A percentile compares a stretch with the other conserved stretches of the same genome.
Conservation (phyloP, 1,284 basidiomycete genomes). For the Heterobasidion irregulare region DNA sequence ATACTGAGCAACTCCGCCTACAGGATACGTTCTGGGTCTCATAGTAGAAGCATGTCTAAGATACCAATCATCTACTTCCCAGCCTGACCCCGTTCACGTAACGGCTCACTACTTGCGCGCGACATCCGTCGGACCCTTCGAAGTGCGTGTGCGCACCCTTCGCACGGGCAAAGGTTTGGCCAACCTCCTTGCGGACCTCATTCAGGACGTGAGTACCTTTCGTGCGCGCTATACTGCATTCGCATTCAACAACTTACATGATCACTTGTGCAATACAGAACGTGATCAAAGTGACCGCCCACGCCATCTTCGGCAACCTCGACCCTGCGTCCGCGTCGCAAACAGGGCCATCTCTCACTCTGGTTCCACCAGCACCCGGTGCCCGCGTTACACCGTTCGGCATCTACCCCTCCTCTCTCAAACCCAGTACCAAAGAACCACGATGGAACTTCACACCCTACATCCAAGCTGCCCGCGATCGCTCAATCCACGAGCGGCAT, state of each 20-base stretch:
- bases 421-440: conserved; percentile 8
- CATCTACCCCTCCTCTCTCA: conserved; percentile 33
- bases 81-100: conserved; percentile 48
- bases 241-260: not conserved
- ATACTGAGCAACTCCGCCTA: not conserved
- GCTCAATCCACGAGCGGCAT: conserved; percentile 23
- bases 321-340: conserved; percentile 17
- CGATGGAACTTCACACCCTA: conserved; percentile 22
- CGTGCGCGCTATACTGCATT: not conserved
- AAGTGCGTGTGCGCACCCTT: conserved; percentile 35
- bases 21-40: conserved; percentile 51
- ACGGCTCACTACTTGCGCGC: conserved; percentile 49
- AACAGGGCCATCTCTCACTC: conserved; percentile 13
- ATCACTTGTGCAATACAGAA: conserved; percentile 22
- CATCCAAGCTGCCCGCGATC: conserved; percentile 32
- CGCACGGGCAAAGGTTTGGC: conserved; percentile 43
- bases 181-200: conserved; percentile 45
- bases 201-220: conserved; percentile 37
- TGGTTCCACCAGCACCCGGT: conserved; percentile 42
- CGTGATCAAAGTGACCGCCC: conserved; percentile 36
- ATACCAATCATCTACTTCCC: conserved; percentile 35
- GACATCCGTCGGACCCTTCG: conserved; percentile 29
- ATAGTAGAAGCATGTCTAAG: conserved; percentile 44
- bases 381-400: conserved; percentile 47
- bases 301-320: conserved; percentile 48